These are phyloP conservation scores for Talaromyces proteolyticus DNA, from an alignment of 495 filamentous ascomycete genomes.

Conservation along the genomic window DNA sequence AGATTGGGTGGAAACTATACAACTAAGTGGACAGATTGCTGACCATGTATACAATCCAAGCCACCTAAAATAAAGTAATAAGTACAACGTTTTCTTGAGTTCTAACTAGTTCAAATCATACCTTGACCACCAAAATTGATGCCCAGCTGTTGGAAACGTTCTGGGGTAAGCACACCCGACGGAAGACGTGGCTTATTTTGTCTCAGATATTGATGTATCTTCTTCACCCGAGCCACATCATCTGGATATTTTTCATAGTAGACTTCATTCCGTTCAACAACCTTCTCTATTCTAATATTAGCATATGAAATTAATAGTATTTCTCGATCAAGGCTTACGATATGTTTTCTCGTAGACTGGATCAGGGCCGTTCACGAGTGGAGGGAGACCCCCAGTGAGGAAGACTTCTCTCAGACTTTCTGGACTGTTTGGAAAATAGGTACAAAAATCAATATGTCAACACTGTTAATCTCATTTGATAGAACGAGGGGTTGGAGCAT, in stretches of 20 bases:
- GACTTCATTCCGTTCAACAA: conserved; percentile 56
- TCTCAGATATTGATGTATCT: conserved; percentile 56
- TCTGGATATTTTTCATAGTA: conserved; percentile 87
- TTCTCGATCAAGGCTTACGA: conserved; percentile 20
- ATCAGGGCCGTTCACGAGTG: conserved; percentile 64
- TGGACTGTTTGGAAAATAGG: conserved; percentile 35
- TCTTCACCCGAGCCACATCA: conserved; percentile 66
- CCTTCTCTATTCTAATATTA: conserved; percentile 41
- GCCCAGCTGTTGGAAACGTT: conserved; percentile 70
- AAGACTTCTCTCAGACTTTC: conserved; percentile 77
- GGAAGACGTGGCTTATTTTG: conserved; percentile 55
- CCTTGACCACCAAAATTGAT: conserved; percentile 71
- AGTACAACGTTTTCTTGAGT: background rate
- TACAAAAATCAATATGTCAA: background rate
- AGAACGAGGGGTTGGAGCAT: no score
- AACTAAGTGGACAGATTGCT: background rate
- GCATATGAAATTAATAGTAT: background rate
- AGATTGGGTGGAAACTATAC: background rate
- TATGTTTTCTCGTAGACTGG: conserved; percentile 71
- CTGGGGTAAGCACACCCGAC: conserved; percentile 58
- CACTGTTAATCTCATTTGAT: no score
- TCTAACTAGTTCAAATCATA: conserved; percentile 18
- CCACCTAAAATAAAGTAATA: conserved; percentile 41
- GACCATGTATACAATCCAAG: conserved; percentile 60
- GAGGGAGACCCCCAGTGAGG: conserved; percentile 74